Base-by-base conservation (phyloP, 2,329 filamentous ascomycete genomes). In the Colletotrichum sp. region DNA sequence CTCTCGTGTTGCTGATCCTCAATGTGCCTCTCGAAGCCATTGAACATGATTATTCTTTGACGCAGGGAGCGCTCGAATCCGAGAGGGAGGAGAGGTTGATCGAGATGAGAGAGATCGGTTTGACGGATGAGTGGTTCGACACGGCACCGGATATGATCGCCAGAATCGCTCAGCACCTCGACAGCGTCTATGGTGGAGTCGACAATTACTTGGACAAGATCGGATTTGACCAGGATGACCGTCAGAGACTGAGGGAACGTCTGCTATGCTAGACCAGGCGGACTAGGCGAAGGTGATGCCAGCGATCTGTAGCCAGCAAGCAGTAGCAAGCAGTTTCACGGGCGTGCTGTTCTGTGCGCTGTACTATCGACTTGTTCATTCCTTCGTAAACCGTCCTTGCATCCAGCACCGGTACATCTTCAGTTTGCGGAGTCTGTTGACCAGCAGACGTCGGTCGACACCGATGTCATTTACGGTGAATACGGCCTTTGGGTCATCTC, bases 361-460 rank as follows among this genome's bases (percentile, higher is more conserved):
- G 24, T 75, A 34, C 63, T 32, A 67, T 66, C 57, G 24, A 26
- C 43, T 75, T 74, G 67, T 73, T 82, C 87, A 90, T 86, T 88
- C 89, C 86, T 96, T 96, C 81, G 89, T 92, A 84, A 97, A 98
- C 6, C 92, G 92, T 34, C 94, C 95, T 85, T 98, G 95, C 83
- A 98, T 92, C 96, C 97, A 99, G 87, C 96, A 99, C 77, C 97
- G 92, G 85, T 99, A 99, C 97, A 99, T 99, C 87, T 99, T 99
- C 65, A 98, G 88, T 85, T 96, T 94, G 81, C 93, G 92, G 71
- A 96, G 95, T 78, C 97, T 92, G 84, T 99, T 99, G 72, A 99
- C 95, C 71, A 99, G 90, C 87, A 99, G 90, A 75, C 97, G 92
- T 78, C 95, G 93, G 83, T 99, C 97, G 71, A 96, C 90, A 30